Evolutionary conservation across 768 basidiomycete genomes (phyloP), one percentile per base, ranked within the genome.

Genomic region (Porpolomopsis calyptriformis): DNA sequence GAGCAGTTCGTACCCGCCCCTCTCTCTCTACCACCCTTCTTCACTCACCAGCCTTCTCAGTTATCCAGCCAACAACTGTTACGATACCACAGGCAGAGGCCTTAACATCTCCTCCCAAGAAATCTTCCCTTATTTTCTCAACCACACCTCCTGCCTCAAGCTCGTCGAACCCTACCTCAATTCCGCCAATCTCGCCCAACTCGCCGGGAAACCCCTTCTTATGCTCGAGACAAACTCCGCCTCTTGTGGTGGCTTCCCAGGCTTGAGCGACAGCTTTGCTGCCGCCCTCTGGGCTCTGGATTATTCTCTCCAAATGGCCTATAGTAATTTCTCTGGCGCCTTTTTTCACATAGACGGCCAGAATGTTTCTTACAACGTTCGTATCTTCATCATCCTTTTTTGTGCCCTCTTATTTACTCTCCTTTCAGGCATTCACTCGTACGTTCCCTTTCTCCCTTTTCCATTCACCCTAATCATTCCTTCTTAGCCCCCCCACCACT

Each of bases 201-300:
- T 56, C 0, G 62, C 62, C 26, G 58, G 62, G 2, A 71, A 74
- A 51, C 68, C 69, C 16, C 59, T 82, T 26, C 53, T 80, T 43
- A 81, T 84, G 79, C 71, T 83, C 51, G 82, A 85, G 60, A 82
- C 78, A 10, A 83, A 83, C 53, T 76, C 77, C 0, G 80, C 78
- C 1, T 77, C 75, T 24, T 83, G 82, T 58, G 80, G 80, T 59
- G 81, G 81, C 22, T 82, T 82, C 55, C 57, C 72, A 4, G 82
- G 80, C 0, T 60, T 82, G 25, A 74, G 72, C 37, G 75, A 83
- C 52, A 70, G 71, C 9, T 83, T 80, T 53, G 77, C 73, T 1
- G 77, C 74, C 0, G 76, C 78, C 2, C 61, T 85, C 2, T 83
- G 80, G 80, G 76, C 64, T 2, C 52, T 79, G 51, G 80, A 82